Evolutionary conservation across 352 stramenopile genomes (phyloP).

Genomic region (Thalassiosira ordinaria): DNA sequence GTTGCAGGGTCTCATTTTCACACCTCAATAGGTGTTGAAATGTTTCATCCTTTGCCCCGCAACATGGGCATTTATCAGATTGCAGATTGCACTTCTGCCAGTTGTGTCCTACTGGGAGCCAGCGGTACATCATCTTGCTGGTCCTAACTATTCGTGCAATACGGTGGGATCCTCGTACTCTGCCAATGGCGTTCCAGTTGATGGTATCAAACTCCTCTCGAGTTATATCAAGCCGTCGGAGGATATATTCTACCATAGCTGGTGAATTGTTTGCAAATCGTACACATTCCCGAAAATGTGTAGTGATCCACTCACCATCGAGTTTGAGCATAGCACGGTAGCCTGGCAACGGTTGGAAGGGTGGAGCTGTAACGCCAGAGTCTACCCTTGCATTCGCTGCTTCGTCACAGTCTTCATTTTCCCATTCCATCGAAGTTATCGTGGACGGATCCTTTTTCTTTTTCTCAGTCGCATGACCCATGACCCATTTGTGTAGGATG

Average conservation of each 20-base stretch:
- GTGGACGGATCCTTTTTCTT: background rate
- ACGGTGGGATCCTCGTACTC: background rate
- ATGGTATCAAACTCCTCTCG: background rate
- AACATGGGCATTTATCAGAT: slow-evolving; percentile 25
- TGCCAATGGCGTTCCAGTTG: slow-evolving; percentile 15
- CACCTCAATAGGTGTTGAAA: slow-evolving; percentile 7
- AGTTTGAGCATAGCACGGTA: slow-evolving; percentile 24
- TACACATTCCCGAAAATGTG: slow-evolving; percentile 3
- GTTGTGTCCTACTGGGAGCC: slow-evolving; percentile 20
- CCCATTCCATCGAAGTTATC: slow-evolving; percentile 1
- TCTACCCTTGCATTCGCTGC: background rate
- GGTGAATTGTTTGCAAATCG: background rate
- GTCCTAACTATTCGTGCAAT: background rate
- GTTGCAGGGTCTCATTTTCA: background rate
- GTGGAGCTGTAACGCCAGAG: background rate
- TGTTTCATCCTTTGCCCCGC: slow-evolving; percentile 3
- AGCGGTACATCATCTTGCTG: slow-evolving; percentile 28
- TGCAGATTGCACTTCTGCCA: slow-evolving; percentile 5
- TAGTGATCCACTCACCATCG: slow-evolving; percentile 16
- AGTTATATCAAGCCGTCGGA: background rate
- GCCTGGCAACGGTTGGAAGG: background rate
- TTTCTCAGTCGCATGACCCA: slow-evolving; percentile 11
- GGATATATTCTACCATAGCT: slow-evolving; percentile 12
- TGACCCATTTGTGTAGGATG: background rate
- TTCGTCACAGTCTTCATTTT: slow-evolving; percentile 16